A percentile compares a stretch with the other conserved stretches of the same genome.
Evolutionary conservation across 192 early-diverging fungal species (phyloP).

Genomic region (Coemansia sp.): DNA sequence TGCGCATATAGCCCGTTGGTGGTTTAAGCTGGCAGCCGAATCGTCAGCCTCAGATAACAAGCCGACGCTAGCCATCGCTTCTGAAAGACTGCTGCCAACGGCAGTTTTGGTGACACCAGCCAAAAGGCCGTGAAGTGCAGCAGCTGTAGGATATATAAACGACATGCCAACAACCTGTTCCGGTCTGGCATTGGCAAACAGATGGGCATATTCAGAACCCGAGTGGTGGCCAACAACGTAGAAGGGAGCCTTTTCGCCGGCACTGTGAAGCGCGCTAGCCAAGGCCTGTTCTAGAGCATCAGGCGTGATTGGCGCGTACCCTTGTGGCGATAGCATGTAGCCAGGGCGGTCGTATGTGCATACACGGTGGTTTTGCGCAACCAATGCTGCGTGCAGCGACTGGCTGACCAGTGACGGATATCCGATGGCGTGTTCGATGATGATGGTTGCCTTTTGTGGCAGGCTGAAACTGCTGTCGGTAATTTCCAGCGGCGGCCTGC

Average conservation of each 20-base stretch:
- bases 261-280: constrained; percentile 11
- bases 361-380: constrained; percentile 30
- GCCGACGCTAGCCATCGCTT: constrained; percentile 11
- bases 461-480: neutral
- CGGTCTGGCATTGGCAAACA: constrained; percentile 23
- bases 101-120: neutral
- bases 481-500: constrained; percentile 1
- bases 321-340: constrained; percentile 47
- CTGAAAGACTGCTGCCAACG: neutral
- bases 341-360: constrained; percentile 48
- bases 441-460: constrained; percentile 24
- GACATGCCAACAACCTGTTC: constrained; percentile 34
- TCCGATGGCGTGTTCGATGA: constrained; percentile 42
- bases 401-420: constrained; percentile 30
- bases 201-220: constrained; percentile 37
- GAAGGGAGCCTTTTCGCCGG: constrained; percentile 34
- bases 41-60: constrained; percentile 12
- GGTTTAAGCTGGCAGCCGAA: constrained; percentile 7
- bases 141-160: constrained; percentile 31
- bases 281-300: constrained; percentile 22
- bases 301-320: constrained; percentile 26
- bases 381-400: constrained; percentile 27
- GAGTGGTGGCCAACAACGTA: constrained; percentile 45
- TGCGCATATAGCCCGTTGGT: constrained; percentile 25
- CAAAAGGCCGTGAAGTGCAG: constrained; percentile 22